Conservation (phyloP, 345 rosid species). For the Salix dunnii region DNA sequence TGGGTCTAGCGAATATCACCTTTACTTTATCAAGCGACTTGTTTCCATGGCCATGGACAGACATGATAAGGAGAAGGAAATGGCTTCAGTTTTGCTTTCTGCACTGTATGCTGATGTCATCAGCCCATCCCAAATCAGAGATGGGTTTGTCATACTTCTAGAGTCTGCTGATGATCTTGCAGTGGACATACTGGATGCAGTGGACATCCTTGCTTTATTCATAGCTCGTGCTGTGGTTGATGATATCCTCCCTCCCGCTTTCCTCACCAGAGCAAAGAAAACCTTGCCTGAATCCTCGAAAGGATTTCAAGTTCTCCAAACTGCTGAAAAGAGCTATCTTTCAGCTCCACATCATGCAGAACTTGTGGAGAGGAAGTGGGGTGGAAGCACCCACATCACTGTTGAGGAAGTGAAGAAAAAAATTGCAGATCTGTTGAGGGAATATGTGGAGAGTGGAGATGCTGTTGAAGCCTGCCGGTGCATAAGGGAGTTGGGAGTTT, state of each 20-base stretch:
- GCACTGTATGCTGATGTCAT: slow-evolving; percentile 90
- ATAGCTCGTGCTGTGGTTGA: slow-evolving; percentile 94
- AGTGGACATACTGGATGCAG: slow-evolving; percentile 86
- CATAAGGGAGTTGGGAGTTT: slow-evolving; percentile 80
- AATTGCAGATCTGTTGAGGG: slow-evolving; percentile 79
- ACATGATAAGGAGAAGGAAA: slow-evolving; percentile 98
- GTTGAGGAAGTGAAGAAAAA: slow-evolving; percentile 93
- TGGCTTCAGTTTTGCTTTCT: slow-evolving; percentile 95
- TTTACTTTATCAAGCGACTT: slow-evolving; percentile 83
- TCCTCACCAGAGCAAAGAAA: slow-evolving; percentile 75
- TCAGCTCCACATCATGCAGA: slow-evolving; percentile 99
- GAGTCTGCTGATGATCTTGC: slow-evolving; percentile 93
- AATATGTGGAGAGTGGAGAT: slow-evolving; percentile 81
- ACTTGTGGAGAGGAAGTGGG: slow-evolving; percentile 96
- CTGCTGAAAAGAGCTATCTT: slow-evolving; percentile 90
- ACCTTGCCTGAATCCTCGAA: slow-evolving; percentile 68
- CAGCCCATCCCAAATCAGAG: slow-evolving; percentile 78
- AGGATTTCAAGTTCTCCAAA: slow-evolving; percentile 76
- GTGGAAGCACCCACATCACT: slow-evolving; percentile 87
- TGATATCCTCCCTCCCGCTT: slow-evolving; percentile 91
- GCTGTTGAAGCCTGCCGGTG: slow-evolving; percentile 92
- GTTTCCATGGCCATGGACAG: slow-evolving; percentile 98
- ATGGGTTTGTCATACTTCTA: slow-evolving; percentile 95
- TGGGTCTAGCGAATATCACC: slow-evolving; percentile 85
- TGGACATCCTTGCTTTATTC: slow-evolving; percentile 89